Base-by-base conservation (phyloP, 192 early-diverging fungal genomes). In the Chytriomyces sp. region DNA sequence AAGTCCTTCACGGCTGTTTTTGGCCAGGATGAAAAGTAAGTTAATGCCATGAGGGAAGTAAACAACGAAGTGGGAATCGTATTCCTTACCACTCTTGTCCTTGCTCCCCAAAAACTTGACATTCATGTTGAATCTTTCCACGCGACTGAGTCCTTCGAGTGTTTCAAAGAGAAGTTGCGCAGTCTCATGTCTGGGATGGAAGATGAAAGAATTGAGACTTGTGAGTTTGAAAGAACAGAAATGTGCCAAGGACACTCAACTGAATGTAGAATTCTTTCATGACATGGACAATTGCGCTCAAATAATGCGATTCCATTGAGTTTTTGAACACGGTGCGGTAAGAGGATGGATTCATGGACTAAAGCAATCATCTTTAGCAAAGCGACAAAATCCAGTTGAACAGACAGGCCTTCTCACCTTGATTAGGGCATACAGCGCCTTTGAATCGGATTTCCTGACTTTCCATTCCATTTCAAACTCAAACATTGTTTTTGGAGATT, bases 401-500 rank as follows among this genome's bases (percentile, higher is more conserved):
- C 4, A 35, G 35, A 35, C 1, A 35, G 35, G n/a, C 4, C 24
- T 26, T 61, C 64, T 6, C 84, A 92, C 91, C 83, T 92, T 90
- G 50, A 93, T 75, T 61, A 91, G 90, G 3, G 79, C 67, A 72
- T 90, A 92, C 13, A 91, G 67, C 8, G 82, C 64, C 10, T 80
- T 78, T 23, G 77, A 73, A 8, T 88, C 86, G 64, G 69, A 63
- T 66, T 83, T 87, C 28, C 88, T 82, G 62, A 82, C 84, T 70
- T 89, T 90, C 91, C 92, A 94, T 64, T 92, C 89, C 7, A 90
- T 80, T 66, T 92, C 89, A 75, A 93, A 93, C 62, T 94, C 93
- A 74, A 81, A 85, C 63, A 89, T 88, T 11, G 87, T 91, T n/a
- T 63, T 81, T 10, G 91, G 90, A 26, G 72, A 50, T 5, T 72